A percentile compares a stretch with the other conserved stretches of the same genome.
These are phyloP conservation scores for Graphium sp. DNA, from an alignment of 2,329 filamentous ascomycete genomes.

Conservation along the genomic window DNA sequence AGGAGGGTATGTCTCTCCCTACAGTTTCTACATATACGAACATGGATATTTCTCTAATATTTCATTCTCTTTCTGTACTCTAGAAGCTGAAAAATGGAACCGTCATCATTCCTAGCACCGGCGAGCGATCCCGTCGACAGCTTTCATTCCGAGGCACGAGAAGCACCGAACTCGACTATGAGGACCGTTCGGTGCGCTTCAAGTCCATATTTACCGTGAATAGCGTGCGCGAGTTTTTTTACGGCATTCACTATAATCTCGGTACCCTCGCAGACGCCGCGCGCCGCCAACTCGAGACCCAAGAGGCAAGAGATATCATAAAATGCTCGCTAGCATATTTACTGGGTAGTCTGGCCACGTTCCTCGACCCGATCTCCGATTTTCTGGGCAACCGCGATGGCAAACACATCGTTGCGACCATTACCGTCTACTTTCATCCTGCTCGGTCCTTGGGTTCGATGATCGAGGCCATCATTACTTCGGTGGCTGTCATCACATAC, in stretches of 20 bases:
- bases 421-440: constrained; percentile 91
- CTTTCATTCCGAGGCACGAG: constrained; percentile 54
- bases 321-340: constrained; percentile 88
- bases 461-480: constrained; percentile 68
- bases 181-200: constrained; percentile 11
- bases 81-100: constrained; percentile 70
- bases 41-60: too few relatives aligned
- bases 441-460: constrained; percentile 76
- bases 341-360: constrained; percentile 72
- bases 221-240: constrained; percentile 16
- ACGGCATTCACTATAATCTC: constrained; percentile 17
- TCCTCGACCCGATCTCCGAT: constrained; percentile 54
- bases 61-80: neutral
- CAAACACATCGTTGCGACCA: constrained; percentile 84
- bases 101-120: constrained; percentile 73
- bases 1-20: too few relatives aligned
- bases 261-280: constrained; percentile 19
- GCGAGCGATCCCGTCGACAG: constrained; percentile 64
- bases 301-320: constrained; percentile 62
- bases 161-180: constrained; percentile 11
- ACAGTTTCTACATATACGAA: too few relatives aligned
- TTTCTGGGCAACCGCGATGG: constrained; percentile 73
- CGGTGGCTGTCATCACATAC: constrained; percentile 63
- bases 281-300: constrained; percentile 49
- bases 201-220: constrained; percentile 17